Base-by-base conservation (phyloP, 805 yeast genomes). In the Dipodascus geniculatus region DNA sequence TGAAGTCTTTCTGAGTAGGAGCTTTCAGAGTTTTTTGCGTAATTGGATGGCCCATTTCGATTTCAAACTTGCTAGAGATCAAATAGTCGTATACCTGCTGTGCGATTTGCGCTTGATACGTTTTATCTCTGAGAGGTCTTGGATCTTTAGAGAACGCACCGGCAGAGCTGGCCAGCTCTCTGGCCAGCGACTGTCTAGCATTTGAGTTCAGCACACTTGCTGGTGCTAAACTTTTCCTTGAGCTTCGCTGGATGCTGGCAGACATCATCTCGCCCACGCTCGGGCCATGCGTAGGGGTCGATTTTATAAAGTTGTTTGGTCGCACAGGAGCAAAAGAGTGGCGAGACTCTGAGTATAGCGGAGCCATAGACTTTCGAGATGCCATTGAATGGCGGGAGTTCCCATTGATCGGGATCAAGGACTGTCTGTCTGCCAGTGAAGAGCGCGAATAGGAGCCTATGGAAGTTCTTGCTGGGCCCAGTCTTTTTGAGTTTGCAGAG, bases 1-100 rank as follows among this genome's bases (percentile, higher is more conserved):
- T 81, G 66, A 89, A 89, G 59, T 87, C 96, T 63, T 85, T 87
- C 63, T 89, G 96, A 0, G 96, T 88, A 17, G 96, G 96, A 58
- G 75, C 80, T 58, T 72, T 76, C 55, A 89, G 71, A 1, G 87
- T 79, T 63, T 80, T 82, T 6, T 75, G 71, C 2, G 86, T 75
- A 20, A 89, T 67, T 2, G 87, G 78, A 58, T 83, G 87, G 59
- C 81, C 82, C 74, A 81, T 82, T 55, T 85, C 91, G 38, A 79
- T 70, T 62, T 86, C 95, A 66, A 86, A 89, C 63, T 79, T 78
- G 65, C 83, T 79, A 6, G 72, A 69, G 2, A 74, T 69, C 51
- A 89, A 69, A 65, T 79, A 90, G 24, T 81, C 83, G 62, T 75
- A 77, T n/a, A 88, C 75, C 51, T 85, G 85, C 55, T 81, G 81